Percentiles rank a stretch among this genome's conserved stretches.
Evolutionary conservation across 257 asterid genomes (phyloP).

Genomic region (Solanum chaucha): DNA sequence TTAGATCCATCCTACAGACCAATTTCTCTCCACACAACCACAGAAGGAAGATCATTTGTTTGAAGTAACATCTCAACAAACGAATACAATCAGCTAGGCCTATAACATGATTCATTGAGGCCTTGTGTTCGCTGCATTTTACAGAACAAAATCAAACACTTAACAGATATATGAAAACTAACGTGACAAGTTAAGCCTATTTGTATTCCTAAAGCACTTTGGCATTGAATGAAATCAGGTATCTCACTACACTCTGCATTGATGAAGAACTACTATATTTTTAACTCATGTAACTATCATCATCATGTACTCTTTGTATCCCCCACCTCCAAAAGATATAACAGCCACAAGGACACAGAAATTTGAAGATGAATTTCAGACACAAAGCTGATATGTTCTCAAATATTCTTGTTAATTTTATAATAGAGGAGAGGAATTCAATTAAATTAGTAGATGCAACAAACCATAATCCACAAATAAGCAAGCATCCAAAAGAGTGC

Average conservation of each 20-base stretch:
- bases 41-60: neutral
- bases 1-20: neutral
- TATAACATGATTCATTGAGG: neutral
- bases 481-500: neutral
- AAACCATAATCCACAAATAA: neutral
- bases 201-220: neutral
- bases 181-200: neutral
- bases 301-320: no score
- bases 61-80: neutral
- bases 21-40: neutral
- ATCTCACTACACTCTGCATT: neutral
- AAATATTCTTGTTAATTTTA: neutral
- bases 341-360: neutral
- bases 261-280: neutral
- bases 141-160: neutral
- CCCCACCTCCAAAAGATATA: no score
- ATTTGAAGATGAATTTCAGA: neutral
- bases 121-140: neutral
- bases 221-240: neutral
- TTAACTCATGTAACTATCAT: no score
- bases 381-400: neutral
- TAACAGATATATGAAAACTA: neutral
- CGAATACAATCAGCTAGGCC: neutral
- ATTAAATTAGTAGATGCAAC: neutral
- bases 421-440: neutral